Conservation (phyloP, 441 rosid species). For the Syzygium malaccense region DNA sequence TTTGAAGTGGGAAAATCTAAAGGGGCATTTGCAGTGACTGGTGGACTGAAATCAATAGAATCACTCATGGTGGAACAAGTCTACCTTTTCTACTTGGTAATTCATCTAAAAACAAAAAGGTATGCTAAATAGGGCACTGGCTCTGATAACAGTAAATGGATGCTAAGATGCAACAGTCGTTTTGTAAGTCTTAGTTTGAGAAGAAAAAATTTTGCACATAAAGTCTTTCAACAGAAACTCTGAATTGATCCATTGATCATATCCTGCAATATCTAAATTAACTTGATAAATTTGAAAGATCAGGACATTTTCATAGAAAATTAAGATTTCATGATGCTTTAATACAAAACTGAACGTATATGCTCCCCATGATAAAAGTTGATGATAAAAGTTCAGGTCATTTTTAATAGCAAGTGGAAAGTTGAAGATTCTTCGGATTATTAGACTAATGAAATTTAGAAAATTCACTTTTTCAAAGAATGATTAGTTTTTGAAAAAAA, state of each 20-base stretch:
- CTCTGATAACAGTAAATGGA: too few relatives aligned
- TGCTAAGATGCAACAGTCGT: too few relatives aligned
- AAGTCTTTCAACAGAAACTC: background rate
- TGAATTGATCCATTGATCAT: background rate
- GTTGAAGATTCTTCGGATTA: background rate
- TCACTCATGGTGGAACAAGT: too few relatives aligned
- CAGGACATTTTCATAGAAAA: background rate
- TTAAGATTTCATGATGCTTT: background rate
- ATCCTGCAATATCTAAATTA: background rate
- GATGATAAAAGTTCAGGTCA: background rate
- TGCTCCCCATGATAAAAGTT: background rate
- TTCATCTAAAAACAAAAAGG: too few relatives aligned
- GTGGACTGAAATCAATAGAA: too few relatives aligned
- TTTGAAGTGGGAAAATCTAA: too few relatives aligned
- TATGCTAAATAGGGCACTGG: too few relatives aligned
- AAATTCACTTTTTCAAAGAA: background rate
- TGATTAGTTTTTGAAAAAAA: background rate
- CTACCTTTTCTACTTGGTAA: too few relatives aligned
- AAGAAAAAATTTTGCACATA: background rate
- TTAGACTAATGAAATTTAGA: background rate
- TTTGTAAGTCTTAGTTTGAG: too few relatives aligned
- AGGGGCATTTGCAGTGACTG: too few relatives aligned
- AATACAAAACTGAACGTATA: background rate
- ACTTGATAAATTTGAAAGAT: background rate
- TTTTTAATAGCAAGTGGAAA: background rate